These are phyloP conservation scores for Ochetophila trinervis DNA, from an alignment of 306 rosid genomes.

Conservation along the genomic window DNA sequence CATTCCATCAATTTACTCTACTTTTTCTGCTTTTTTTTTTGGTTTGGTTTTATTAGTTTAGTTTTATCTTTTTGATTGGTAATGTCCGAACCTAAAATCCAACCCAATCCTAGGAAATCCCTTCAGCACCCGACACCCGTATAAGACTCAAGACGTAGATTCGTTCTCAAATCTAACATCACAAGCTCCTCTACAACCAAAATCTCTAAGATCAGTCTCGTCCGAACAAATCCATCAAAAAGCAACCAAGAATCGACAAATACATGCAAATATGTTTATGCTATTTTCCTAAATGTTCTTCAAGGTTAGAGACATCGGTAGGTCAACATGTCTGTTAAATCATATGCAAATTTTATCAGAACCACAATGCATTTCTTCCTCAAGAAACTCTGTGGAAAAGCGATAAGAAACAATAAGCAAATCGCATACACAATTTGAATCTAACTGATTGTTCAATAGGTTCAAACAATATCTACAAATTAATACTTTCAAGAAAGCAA, in stretches of 20 bases:
- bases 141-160: too few relatives aligned
- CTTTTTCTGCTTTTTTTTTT: neutral
- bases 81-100: neutral
- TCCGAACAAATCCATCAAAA: neutral
- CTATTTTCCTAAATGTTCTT: too few relatives aligned
- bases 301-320: too few relatives aligned
- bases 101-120: neutral
- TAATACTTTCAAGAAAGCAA: neutral
- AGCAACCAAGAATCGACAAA: neutral
- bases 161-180: neutral
- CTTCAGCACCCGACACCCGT: too few relatives aligned
- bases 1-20: neutral
- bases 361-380: too few relatives aligned
- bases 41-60: too few relatives aligned
- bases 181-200: neutral
- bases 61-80: neutral
- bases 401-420: neutral
- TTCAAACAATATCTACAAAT: neutral
- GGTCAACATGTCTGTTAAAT: too few relatives aligned
- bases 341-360: too few relatives aligned
- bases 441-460: too few relatives aligned
- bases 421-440: neutral
- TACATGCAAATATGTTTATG: neutral
- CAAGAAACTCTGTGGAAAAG: neutral
- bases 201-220: too few relatives aligned